Conservation (phyloP, 2,329 filamentous ascomycete genomes). For the Phialocephala sp. region DNA sequence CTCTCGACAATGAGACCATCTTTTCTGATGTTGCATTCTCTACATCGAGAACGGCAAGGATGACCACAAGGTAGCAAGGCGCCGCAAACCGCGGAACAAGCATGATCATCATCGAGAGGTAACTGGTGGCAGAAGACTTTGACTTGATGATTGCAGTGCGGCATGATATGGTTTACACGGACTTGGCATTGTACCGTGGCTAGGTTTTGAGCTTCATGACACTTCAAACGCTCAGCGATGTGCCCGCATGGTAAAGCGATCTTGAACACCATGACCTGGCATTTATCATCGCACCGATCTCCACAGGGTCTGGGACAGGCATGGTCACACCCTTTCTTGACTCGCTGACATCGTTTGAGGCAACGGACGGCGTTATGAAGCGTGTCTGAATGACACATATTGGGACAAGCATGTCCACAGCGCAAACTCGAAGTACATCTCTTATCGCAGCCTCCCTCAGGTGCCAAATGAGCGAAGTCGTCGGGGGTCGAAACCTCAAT, state of each 20-base stretch:
- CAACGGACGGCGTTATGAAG: conserved; percentile 5
- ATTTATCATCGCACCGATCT: conserved; percentile 4
- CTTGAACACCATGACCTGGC: background rate
- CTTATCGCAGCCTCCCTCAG: conserved; percentile 1
- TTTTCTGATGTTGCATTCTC: background rate
- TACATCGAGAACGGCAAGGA: background rate
- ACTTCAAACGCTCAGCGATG: background rate
- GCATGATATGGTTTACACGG: background rate
- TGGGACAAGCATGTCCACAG: conserved; percentile 3
- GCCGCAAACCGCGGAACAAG: background rate
- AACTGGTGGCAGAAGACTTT: background rate
- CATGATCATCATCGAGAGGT: background rate
- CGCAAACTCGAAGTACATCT: background rate
- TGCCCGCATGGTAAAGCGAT: background rate
- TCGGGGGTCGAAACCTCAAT: background rate
- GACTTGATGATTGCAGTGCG: background rate
- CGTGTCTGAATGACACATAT: conserved; percentile 7
- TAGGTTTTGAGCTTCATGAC: background rate
- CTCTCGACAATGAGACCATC: background rate
- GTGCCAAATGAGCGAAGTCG: background rate
- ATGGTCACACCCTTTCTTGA: background rate
- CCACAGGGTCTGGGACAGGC: background rate
- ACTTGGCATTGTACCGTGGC: background rate
- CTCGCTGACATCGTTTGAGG: background rate
- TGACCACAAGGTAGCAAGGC: conserved; percentile 7